A percentile compares a stretch with the other conserved stretches of the same genome.
phyloP scores from a whole-genome alignment of 1,284 basidiomycete genomes.

The Irpex sp. region DNA sequence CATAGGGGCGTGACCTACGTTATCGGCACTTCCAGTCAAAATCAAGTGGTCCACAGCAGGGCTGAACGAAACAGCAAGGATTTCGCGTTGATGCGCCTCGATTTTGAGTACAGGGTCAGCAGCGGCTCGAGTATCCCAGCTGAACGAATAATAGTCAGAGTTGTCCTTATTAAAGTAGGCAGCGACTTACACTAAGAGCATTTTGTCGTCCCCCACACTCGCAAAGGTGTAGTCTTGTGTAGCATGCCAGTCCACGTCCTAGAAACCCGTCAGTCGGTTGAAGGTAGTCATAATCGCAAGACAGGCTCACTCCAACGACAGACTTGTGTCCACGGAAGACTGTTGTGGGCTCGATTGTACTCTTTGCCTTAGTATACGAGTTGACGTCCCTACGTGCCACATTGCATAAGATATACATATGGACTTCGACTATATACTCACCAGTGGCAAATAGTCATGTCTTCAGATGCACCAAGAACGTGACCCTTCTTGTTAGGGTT shows the following conservation, averaged over 20 bases:
- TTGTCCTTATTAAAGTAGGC: not conserved
- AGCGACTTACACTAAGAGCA: constrained; percentile 78
- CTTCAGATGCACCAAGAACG: constrained; percentile 90
- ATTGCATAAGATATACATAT: not conserved
- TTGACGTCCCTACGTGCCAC: constrained; percentile 77
- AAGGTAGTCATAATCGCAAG: not conserved
- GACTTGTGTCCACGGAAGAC: constrained; percentile 87
- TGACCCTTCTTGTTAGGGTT: constrained; percentile 80
- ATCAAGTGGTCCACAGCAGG: constrained; percentile 82
- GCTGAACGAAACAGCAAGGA: constrained; percentile 88
- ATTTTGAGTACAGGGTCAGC: constrained; percentile 68
- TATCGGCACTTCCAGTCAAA: constrained; percentile 91
- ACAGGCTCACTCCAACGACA: constrained; percentile 74
- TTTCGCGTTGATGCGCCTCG: constrained; percentile 87
- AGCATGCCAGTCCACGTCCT: constrained; percentile 98
- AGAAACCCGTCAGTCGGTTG: constrained; percentile 5
- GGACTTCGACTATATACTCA: constrained; percentile 29
- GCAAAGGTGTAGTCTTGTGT: constrained; percentile 84
- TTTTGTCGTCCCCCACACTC: constrained; percentile 95
- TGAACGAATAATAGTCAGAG: constrained; percentile 27
- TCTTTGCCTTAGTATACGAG: constrained; percentile 79
- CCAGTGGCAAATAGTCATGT: constrained; percentile 96
- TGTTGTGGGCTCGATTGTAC: constrained; percentile 74
- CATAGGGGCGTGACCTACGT: constrained; percentile 42
- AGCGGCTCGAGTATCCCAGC: constrained; percentile 88